phyloP scores from a whole-genome alignment of 2,329 filamentous ascomycete species.

The Blumeria graminis region DNA sequence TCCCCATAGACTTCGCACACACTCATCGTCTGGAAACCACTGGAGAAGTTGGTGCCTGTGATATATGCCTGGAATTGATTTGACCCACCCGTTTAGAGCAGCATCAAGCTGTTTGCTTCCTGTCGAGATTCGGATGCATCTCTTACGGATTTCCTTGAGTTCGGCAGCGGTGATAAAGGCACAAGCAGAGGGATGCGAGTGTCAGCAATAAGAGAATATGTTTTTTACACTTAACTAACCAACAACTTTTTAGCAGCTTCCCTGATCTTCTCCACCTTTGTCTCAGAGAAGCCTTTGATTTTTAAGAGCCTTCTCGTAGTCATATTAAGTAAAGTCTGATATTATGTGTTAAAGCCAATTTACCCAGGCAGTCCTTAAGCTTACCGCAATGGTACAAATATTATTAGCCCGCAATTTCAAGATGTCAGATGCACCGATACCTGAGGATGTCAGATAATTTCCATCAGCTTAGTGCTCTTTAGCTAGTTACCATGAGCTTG shows the following conservation, averaged over 20 bases:
- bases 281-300: conserved; percentile 46
- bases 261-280: conserved; percentile 48
- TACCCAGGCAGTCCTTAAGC: conserved; percentile 4
- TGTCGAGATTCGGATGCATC: conserved; percentile 39
- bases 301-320: conserved; percentile 35
- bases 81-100: conserved; percentile 32
- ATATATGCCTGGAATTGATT: neutral
- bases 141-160: conserved; percentile 34
- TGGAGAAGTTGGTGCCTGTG: conserved; percentile 12
- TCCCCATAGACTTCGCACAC: conserved; percentile 41
- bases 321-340: conserved; percentile 32
- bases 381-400: conserved; percentile 37
- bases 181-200: conserved; percentile 25
- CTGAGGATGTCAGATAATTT: conserved; percentile 14
- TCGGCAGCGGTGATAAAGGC: conserved; percentile 44
- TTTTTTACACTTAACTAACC: conserved; percentile 7
- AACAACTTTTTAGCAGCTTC: conserved; percentile 28
- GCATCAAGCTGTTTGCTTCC: conserved; percentile 45
- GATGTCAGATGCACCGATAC: conserved; percentile 40
- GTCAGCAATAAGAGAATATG: conserved; percentile 4
- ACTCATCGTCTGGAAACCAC: conserved; percentile 45
- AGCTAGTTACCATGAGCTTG: conserved; percentile 31
- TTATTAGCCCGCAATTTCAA: conserved; percentile 37
- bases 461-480: neutral
- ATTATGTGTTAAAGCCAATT: neutral